Evolutionary conservation across 495 filamentous ascomycete species (phyloP), one percentile per base, ranked within the genome.

Genomic region (Darksidea phi): DNA sequence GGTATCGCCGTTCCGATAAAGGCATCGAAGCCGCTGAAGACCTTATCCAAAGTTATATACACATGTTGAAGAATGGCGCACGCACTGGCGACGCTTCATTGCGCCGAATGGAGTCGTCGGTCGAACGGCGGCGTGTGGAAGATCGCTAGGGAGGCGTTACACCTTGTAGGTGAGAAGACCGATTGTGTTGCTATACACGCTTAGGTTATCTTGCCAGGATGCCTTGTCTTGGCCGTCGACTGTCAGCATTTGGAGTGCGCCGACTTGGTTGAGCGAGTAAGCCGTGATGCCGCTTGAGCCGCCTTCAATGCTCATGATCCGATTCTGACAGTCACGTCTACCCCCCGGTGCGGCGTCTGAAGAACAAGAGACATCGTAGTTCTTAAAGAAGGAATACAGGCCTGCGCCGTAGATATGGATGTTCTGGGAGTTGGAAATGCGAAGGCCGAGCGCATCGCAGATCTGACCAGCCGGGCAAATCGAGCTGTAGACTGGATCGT

Each of bases 241-340:
- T 1, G 84, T 86, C 45, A 97, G 76, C 90, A 96, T 95, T 70
- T 88, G 90, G 13, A 79, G 78, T 17, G 83, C 80, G 2, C 89
- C 93, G 73, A 94, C 91, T 17, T 92, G 95, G 78, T 82, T 93
- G 36, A 97, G 73, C 8, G 84, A 88, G 69, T 86, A 93, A 25
- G 96, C 70, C 55, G 95, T 77, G 23, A 80, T 78, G 45, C 73
- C 74, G 15, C 15, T 57, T 10, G 56, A 26, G 12, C 4, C 21
- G 21, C 84, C 67, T 74, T 95, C 89, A 21, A 97, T 80, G 65
- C 83, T 84, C 13, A 95, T 83, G 76, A 96, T 92, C 67, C 90
- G 88, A 57, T 84, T 79, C 77, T 96, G 92, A 77, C 93, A 97
- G 41, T 81, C 83, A 70, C 92, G 79, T 4, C 79, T 79, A 1